These are phyloP conservation scores for Xylaria arbuscula DNA, from an alignment of 2,329 filamentous ascomycete genomes.

Conservation along the genomic window DNA sequence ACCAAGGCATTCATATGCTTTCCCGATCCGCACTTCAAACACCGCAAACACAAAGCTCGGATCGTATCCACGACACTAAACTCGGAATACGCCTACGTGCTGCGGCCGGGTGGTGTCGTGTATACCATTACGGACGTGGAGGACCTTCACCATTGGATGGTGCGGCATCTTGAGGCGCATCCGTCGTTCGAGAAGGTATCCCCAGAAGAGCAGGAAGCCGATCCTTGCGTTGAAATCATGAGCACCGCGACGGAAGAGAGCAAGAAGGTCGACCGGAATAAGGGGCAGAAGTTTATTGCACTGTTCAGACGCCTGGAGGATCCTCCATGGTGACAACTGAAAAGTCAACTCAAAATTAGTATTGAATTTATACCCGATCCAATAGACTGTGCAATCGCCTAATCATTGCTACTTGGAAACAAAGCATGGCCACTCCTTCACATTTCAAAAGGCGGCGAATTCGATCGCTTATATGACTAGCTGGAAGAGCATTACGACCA, in stretches of 20 bases:
- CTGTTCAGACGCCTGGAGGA: conserved; percentile 85
- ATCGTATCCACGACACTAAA: conserved; percentile 91
- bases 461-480: not conserved
- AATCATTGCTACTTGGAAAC: not conserved
- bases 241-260: conserved; percentile 91
- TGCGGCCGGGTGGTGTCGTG: conserved; percentile 84
- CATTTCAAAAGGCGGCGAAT: not conserved
- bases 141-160: conserved; percentile 94
- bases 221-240: conserved; percentile 81
- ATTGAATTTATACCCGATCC: not conserved
- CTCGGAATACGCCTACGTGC: conserved; percentile 90
- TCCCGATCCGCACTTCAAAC: conserved; percentile 97
- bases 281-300: conserved; percentile 90
- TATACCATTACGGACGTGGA: conserved; percentile 99
- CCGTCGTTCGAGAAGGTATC: conserved; percentile 81
- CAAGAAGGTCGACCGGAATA: conserved; percentile 93
- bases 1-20: conserved; percentile 97
- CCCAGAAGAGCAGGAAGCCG: conserved; percentile 73
- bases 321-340: conserved; percentile 73
- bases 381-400: not conserved
- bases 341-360: conserved; percentile 1
- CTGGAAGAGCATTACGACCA: no score
- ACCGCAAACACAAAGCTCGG: conserved; percentile 94
- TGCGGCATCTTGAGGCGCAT: conserved; percentile 82
- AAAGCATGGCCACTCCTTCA: not conserved